These are phyloP conservation scores for Populus deltoides DNA, from an alignment of 345 rosid species.

Conservation along the genomic window DNA sequence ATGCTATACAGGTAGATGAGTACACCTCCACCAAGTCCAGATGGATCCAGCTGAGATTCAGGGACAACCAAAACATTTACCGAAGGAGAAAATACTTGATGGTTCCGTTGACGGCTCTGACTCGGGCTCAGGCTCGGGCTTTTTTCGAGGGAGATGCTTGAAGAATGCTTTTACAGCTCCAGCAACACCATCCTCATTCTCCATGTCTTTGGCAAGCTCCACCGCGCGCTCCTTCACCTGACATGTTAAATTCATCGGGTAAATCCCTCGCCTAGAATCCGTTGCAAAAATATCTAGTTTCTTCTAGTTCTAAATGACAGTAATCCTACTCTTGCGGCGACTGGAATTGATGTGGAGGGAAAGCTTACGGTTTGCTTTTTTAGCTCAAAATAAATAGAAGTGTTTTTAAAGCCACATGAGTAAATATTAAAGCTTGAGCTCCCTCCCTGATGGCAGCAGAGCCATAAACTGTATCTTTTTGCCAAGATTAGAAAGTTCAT, in stretches of 20 bases:
- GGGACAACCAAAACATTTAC: conserved; percentile 80
- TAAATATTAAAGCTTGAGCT: neutral
- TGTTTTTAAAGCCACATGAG: neutral
- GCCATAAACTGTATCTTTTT: neutral
- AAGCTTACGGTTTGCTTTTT: neutral
- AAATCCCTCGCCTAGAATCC: neutral
- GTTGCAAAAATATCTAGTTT: neutral
- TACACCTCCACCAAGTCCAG: neutral
- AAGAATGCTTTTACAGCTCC: conserved; percentile 95
- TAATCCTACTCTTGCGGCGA: neutral
- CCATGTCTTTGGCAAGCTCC: conserved; percentile 87
- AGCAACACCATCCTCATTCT: conserved; percentile 90
- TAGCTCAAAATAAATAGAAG: neutral
- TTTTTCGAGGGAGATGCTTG: conserved; percentile 63
- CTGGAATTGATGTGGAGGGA: neutral
- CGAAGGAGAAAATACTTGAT: conserved; percentile 43
- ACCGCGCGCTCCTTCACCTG: conserved; percentile 85
- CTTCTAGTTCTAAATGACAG: neutral
- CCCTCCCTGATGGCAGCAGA: neutral
- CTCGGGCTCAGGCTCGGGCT: conserved; percentile 30
- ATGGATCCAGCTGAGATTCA: conserved; percentile 20
- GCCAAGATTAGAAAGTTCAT: neutral
- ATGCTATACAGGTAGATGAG: neutral
- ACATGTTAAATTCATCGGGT: neutral
- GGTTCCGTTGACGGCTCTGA: conserved; percentile 25